Percentiles rank a stretch among this genome's conserved stretches.
Evolutionary conservation across 352 stramenopile genomes (phyloP).

Genomic region (Globisporangium parvum): DNA sequence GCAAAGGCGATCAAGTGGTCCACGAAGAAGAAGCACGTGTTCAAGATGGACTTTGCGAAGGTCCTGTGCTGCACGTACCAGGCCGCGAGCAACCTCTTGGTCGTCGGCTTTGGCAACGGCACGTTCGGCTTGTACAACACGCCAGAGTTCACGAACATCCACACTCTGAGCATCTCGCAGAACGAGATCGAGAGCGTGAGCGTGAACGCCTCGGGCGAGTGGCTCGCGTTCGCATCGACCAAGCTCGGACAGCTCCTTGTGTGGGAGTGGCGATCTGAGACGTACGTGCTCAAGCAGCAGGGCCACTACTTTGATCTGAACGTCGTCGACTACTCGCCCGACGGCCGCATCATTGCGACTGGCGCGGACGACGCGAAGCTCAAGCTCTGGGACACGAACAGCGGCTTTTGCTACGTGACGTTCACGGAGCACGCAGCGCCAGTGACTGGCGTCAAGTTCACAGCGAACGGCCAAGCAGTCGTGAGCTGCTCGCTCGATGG

Average conservation of each 20-base stretch:
- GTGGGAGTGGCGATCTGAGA: constrained; percentile 99
- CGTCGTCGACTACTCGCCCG: constrained; percentile 95
- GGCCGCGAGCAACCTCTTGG: constrained; percentile 78
- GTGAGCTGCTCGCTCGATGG: constrained; percentile 97
- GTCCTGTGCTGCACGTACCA: constrained; percentile 90
- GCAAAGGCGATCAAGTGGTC: constrained; percentile 78
- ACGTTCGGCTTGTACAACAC: constrained; percentile 98
- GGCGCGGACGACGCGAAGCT: constrained; percentile 98
- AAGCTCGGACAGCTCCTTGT: constrained; percentile 98
- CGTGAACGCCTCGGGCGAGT: constrained; percentile 96
- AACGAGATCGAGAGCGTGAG: constrained; percentile 90
- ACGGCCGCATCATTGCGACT: constrained; percentile 95
- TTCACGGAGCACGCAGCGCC: constrained; percentile 96
- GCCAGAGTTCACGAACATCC: constrained; percentile 94
- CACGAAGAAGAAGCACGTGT: constrained; percentile 80
- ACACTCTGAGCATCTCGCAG: constrained; percentile 92
- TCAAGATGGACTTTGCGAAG: constrained; percentile 89
- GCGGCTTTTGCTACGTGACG: constrained; percentile 99
- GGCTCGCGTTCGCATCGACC: constrained; percentile 96
- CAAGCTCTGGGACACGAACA: constrained; percentile 97
- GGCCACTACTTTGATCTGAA: constrained; percentile 98
- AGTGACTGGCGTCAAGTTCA: constrained; percentile 95
- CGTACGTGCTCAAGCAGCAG: constrained; percentile 99
- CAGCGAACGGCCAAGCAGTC: constrained; percentile 88
- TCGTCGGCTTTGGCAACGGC: constrained; percentile 95